phyloP scores from a whole-genome alignment of 768 basidiomycete species.

The Agaricus sinodeliciosus region DNA sequence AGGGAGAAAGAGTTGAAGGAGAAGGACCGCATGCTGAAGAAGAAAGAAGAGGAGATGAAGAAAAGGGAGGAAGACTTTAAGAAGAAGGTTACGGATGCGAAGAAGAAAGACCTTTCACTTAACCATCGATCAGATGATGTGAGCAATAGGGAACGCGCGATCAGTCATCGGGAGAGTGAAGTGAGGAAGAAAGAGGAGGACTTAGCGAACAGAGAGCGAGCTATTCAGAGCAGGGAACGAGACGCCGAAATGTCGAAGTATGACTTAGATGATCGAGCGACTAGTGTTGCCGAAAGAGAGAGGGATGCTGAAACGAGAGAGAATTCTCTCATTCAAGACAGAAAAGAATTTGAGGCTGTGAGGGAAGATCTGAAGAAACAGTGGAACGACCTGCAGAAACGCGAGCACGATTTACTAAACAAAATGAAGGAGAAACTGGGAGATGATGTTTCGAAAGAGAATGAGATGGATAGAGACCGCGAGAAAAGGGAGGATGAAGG shows the following conservation, averaged over 20 bases:
- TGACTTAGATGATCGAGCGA: constrained; percentile 8
- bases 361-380: constrained; percentile 10
- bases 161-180: constrained; percentile 6
- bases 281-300: constrained; percentile 11
- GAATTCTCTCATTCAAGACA: constrained; percentile 12
- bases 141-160: background rate
- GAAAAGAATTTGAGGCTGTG: constrained; percentile 14
- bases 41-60: constrained; percentile 9
- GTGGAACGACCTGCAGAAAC: constrained; percentile 14
- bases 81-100: constrained; percentile 5
- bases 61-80: constrained; percentile 7
- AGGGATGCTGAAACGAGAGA: constrained; percentile 12
- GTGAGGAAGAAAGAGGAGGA: constrained; percentile 10
- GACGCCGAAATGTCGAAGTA: constrained; percentile 10
- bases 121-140: constrained; percentile 7
- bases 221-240: constrained; percentile 5
- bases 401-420: constrained; percentile 9
- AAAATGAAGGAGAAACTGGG: constrained; percentile 5
- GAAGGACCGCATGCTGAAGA: background rate
- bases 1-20: constrained; percentile 4
- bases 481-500: constrained; percentile 13
- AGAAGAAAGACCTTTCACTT: constrained; percentile 7
- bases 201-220: constrained; percentile 14
- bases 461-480: constrained; percentile 12
- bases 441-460: constrained; percentile 10